Evolutionary conservation across 306 rosid genomes (phyloP).

Genomic region (Quercus alba): DNA sequence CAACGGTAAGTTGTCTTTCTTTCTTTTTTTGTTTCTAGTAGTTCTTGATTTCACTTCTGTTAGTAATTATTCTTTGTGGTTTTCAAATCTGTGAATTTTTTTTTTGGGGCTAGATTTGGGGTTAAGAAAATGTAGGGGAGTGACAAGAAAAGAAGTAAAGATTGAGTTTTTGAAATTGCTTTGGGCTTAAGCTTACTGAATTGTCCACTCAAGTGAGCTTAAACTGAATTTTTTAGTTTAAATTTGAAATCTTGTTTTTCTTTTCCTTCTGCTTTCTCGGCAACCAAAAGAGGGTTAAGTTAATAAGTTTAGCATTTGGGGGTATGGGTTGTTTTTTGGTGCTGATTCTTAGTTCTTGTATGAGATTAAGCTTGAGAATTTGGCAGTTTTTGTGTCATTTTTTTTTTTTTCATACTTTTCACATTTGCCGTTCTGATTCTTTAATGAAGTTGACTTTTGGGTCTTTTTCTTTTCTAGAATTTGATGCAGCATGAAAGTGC

Average conservation of each 20-base stretch:
- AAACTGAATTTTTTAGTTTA: not conserved
- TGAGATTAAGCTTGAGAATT: not conserved
- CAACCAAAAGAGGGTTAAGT: not conserved
- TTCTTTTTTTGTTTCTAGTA: not conserved
- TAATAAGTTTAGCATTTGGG: not conserved
- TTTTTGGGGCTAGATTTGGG: not conserved
- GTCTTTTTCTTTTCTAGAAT: too few relatives aligned
- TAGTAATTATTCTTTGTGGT: not conserved
- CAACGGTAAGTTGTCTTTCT: constrained; percentile 22
- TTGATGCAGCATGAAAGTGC: not conserved
- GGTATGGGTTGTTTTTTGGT: too few relatives aligned
- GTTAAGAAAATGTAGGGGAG: constrained; percentile 4
- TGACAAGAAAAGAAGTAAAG: not conserved
- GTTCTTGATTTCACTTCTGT: not conserved
- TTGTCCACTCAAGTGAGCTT: too few relatives aligned
- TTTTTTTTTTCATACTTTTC: not conserved
- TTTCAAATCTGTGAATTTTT: not conserved
- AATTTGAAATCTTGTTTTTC: not conserved
- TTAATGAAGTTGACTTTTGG: not conserved
- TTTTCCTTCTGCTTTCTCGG: not conserved
- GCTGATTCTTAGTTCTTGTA: not conserved
- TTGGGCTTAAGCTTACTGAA: not conserved
- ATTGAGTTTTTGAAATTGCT: not conserved
- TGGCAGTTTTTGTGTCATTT: not conserved
- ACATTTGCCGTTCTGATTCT: not conserved